phyloP scores from a whole-genome alignment of 345 rosid genomes.

The Camelina sativa region DNA sequence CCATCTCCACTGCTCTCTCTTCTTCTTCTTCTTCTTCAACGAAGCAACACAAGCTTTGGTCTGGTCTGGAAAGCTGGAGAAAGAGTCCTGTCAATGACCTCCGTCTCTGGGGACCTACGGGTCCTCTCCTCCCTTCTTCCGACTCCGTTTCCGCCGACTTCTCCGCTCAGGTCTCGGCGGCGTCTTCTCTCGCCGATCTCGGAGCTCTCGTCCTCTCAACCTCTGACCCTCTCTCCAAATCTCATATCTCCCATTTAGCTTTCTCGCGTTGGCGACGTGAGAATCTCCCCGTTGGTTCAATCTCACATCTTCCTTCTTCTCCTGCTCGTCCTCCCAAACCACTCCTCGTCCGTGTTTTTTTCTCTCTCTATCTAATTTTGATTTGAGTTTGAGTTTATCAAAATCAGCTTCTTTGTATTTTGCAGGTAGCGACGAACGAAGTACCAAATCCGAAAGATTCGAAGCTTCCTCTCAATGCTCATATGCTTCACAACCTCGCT shows the following conservation, averaged over 20 bases:
- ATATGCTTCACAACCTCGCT: conserved; percentile 90
- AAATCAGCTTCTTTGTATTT: background rate
- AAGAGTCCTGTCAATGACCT: conserved; percentile 62
- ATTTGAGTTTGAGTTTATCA: background rate
- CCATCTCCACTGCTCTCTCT: conserved; percentile 31
- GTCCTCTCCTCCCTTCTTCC: conserved; percentile 53
- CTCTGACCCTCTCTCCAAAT: conserved; percentile 64
- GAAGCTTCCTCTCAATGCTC: conserved; percentile 84
- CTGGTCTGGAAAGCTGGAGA: conserved; percentile 77
- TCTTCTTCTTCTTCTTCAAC: conserved; percentile 47
- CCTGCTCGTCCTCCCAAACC: conserved; percentile 84
- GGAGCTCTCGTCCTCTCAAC: conserved; percentile 86
- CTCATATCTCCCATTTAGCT: conserved; percentile 77
- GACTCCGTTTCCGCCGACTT: background rate
- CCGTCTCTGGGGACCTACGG: conserved; percentile 78
- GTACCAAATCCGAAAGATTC: conserved; percentile 76
- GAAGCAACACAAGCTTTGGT: conserved; percentile 54
- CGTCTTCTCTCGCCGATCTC: conserved; percentile 82
- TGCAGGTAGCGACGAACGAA: conserved; percentile 76
- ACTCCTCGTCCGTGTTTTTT: conserved; percentile 58
- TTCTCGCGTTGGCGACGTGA: conserved; percentile 70
- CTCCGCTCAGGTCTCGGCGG: conserved; percentile 41
- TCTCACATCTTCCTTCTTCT: conserved; percentile 59
- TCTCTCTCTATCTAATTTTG: background rate
- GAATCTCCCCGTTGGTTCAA: conserved; percentile 63